Conservation (phyloP, 1,284 basidiomycete genomes). For the Boletus chippewaensis region DNA sequence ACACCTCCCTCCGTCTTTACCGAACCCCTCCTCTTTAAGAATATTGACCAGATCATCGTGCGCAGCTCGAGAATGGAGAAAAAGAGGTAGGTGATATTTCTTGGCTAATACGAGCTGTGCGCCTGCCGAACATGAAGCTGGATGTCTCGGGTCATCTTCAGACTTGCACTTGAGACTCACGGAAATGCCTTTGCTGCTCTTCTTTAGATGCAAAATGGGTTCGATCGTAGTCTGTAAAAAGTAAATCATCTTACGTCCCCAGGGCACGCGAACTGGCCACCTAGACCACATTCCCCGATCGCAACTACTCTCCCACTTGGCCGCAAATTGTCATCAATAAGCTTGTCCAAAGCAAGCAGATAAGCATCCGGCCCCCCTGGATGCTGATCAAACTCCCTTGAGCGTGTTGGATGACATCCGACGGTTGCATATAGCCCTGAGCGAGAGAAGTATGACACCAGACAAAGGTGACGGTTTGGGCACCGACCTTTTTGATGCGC, state of each 20-base stretch:
- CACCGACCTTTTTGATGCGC: conserved; percentile 52
- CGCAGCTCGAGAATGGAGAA: conserved; percentile 78
- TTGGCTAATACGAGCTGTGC: conserved; percentile 66
- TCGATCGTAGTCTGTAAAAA: conserved; percentile 71
- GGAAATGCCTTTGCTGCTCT: conserved; percentile 66
- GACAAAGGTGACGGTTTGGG: background rate
- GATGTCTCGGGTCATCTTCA: background rate
- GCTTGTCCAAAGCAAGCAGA: conserved; percentile 49
- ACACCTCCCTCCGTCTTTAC: conserved; percentile 47
- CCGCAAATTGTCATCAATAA: conserved; percentile 51
- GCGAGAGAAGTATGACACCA: background rate
- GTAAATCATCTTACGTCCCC: background rate
- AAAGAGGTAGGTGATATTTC: conserved; percentile 71
- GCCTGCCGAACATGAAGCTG: conserved; percentile 28
- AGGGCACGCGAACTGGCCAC: conserved; percentile 34
- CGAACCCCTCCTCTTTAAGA: conserved; percentile 59
- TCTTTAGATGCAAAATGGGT: conserved; percentile 63
- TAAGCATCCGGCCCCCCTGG: conserved; percentile 60
- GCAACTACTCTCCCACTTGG: conserved; percentile 63
- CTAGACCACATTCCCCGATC: conserved; percentile 83
- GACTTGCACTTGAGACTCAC: conserved; percentile 30
- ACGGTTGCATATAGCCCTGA: conserved; percentile 70
- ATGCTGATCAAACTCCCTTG: conserved; percentile 64
- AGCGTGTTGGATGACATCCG: conserved; percentile 86
- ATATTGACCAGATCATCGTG: conserved; percentile 70